Evolutionary conservation across 2,329 filamentous ascomycete species (phyloP), one percentile per base, ranked within the genome.

Genomic region (Purpureocillium takamizusanense): DNA sequence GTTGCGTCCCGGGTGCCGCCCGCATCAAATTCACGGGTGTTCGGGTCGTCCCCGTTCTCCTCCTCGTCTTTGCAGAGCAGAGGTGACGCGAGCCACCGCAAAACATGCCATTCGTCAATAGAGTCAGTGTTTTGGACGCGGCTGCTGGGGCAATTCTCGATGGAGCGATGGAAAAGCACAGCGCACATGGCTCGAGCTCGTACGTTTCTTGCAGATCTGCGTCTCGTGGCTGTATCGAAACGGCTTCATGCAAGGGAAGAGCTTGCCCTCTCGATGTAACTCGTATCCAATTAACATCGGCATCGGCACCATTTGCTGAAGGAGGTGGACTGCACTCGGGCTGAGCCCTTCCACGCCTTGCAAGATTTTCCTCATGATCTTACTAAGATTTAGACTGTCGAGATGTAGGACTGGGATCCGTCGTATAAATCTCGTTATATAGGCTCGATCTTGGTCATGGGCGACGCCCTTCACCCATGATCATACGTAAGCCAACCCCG

Each of bases 391-490:
- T 67, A 68, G 37, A 55, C 55, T 3, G 61, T 76, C 4, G 59
- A 61, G 9, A 51, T 74, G 4, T 61, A 67, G 23, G 72, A 77
- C 49, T 71, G 69, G 56, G 53, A 63, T 2, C 69, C 67, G 2
- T 55, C 59, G 1, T 49, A 45, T 4, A 54, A 51, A 2, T 40
- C 63, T 5, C 63, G 59, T 33, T 55, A 59, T 1, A 55, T 51
- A 7, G 67, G 67, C 0, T 57, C 60, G 2, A 65, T 63, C 0
- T 61, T 69, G 0, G 45, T 78, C 2, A 60, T 74, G 41, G 74
- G 74, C 1, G 74, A 78, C 51, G 67, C 74, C 0, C 60, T 74
- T 3, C 74, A 78, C 50, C 63, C 0, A 78, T 78, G 73, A 67
- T 69, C 0, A 77, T 77, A 73, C 77, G 71, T 77, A 63, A 53